Evolutionary conservation across 2,329 filamentous ascomycete species (phyloP).

Genomic region (Botrytis elliptica): DNA sequence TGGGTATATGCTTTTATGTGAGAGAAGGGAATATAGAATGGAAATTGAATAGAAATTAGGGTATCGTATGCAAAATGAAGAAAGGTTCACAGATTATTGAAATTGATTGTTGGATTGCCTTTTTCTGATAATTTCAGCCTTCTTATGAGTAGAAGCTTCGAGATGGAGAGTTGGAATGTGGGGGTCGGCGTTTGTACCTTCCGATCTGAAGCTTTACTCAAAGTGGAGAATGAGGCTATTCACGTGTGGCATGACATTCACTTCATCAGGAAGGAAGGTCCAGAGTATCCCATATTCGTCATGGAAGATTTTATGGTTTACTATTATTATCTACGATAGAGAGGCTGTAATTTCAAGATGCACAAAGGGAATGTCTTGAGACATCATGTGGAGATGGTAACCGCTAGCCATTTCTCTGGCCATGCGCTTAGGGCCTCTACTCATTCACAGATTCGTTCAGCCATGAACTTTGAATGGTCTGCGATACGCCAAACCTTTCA

Average conservation of each 20-base stretch:
- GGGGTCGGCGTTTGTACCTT: slow-evolving; percentile 18
- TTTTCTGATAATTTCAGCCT: slow-evolving; percentile 15
- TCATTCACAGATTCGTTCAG: not conserved
- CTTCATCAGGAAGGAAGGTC: not conserved
- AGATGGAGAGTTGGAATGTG: slow-evolving; percentile 21
- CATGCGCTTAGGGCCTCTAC: not conserved
- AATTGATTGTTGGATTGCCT: slow-evolving; percentile 3
- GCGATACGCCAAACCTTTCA: slow-evolving; percentile 7
- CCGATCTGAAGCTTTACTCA: slow-evolving; percentile 7
- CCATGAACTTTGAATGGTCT: not conserved
- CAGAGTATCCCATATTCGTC: too few species aligned
- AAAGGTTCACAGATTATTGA: not conserved
- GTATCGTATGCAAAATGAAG: not conserved
- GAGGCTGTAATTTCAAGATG: not conserved
- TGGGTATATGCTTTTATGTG: slow-evolving; percentile 25
- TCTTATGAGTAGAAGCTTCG: slow-evolving; percentile 15
- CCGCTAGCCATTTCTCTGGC: not conserved
- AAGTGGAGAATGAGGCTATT: slow-evolving; percentile 11
- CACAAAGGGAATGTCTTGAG: not conserved
- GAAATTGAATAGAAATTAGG: not conserved
- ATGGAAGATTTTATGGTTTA: not conserved
- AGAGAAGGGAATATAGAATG: not conserved
- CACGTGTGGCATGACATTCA: not conserved
- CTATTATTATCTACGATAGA: not conserved
- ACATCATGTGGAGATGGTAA: not conserved